Evolutionary conservation across 331 rosid species (phyloP).

Genomic region (Malus hybrid): DNA sequence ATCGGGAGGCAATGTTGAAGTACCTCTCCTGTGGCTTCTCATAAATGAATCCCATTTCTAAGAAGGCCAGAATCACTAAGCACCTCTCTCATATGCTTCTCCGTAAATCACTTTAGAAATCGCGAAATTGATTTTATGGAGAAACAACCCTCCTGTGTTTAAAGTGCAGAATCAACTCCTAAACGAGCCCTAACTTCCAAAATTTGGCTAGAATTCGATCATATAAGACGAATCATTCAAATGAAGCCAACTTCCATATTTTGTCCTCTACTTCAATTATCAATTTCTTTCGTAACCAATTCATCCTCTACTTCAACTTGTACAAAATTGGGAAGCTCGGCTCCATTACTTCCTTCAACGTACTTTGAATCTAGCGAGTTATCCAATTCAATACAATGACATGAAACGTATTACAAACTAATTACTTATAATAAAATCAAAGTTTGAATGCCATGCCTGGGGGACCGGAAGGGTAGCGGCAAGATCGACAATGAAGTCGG

Average conservation of each 20-base stretch:
- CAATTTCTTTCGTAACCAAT: neutral
- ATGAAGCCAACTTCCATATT: neutral
- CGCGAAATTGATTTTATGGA: neutral
- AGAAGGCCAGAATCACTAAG: neutral
- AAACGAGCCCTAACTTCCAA: neutral
- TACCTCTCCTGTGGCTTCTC: neutral
- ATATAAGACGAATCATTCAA: neutral
- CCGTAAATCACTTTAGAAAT: neutral
- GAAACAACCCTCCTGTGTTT: too few species aligned
- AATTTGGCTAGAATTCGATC: neutral
- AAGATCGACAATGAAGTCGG: constrained; percentile 76
- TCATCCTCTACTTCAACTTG: neutral
- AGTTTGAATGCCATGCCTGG: constrained; percentile 34
- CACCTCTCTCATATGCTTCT: neutral
- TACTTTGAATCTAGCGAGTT: neutral
- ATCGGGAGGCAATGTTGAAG: neutral
- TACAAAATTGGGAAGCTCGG: neutral
- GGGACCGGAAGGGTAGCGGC: constrained; percentile 84
- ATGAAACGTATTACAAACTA: neutral
- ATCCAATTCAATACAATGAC: neutral
- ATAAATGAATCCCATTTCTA: neutral
- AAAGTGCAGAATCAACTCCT: neutral
- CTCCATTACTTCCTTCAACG: neutral
- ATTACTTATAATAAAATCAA: neutral
- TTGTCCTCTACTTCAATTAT: neutral